Conservation (phyloP, 495 filamentous ascomycete genomes). For the Penicillium malachiteum region DNA sequence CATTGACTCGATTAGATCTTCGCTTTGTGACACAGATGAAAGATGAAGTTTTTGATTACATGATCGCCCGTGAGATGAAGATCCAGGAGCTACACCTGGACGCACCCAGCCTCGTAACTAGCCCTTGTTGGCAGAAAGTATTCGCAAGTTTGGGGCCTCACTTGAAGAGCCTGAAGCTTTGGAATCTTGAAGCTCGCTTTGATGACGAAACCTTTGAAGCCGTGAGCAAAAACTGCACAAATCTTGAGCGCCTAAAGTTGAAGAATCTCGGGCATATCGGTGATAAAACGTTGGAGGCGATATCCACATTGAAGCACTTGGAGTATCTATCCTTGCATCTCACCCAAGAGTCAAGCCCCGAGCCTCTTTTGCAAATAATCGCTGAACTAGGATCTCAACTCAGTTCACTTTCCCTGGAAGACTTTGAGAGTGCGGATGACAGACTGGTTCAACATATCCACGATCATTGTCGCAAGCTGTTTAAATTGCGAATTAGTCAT, state of each 20-base stretch:
- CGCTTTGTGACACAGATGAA: constrained; percentile 86
- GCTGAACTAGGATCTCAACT: constrained; percentile 57
- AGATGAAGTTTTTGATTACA: constrained; percentile 74
- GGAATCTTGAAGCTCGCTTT: constrained; percentile 67
- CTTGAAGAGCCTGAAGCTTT: constrained; percentile 66
- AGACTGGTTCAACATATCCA: constrained; percentile 64
- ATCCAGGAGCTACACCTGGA: constrained; percentile 66
- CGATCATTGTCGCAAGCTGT: constrained; percentile 59
- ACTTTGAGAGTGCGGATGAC: constrained; percentile 58
- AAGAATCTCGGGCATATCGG: constrained; percentile 55
- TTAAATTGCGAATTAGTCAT: constrained; percentile 74
- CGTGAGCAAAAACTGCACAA: constrained; percentile 58
- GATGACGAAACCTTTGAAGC: constrained; percentile 63
- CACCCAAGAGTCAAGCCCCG: constrained; percentile 51
- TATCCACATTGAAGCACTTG: constrained; percentile 58
- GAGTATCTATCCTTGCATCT: constrained; percentile 72
- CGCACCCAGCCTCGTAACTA: constrained; percentile 74
- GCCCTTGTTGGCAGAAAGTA: constrained; percentile 66
- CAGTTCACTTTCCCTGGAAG: constrained; percentile 69
- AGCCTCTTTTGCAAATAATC: constrained; percentile 60
- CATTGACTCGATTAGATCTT: constrained; percentile 65
- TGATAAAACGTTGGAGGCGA: constrained; percentile 45
- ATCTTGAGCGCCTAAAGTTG: constrained; percentile 72
- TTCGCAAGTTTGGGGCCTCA: constrained; percentile 59
- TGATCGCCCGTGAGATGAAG: constrained; percentile 63